phyloP scores from a whole-genome alignment of 75 land plant genomes.

The Pinus albicaulis region DNA sequence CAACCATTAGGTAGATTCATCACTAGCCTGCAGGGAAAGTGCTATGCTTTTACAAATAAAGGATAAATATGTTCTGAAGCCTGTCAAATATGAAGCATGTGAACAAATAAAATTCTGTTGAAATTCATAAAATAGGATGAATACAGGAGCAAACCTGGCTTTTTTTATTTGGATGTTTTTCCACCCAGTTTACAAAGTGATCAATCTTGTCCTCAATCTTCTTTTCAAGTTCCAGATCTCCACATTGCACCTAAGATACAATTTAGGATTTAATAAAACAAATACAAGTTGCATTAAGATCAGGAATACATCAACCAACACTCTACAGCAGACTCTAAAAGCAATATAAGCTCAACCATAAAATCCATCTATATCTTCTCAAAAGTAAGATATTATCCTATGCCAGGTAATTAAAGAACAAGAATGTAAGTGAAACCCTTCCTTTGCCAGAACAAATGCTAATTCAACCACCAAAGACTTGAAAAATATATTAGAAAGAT shows the following conservation, averaged over 20 bases:
- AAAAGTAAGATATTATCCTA: not conserved
- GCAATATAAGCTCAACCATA: not conserved
- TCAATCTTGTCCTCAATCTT: slow-evolving; percentile 95
- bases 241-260: slow-evolving; percentile 83
- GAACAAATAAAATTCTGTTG: not conserved
- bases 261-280: not conserved
- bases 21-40: no score
- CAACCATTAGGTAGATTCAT: no score
- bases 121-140: not conserved
- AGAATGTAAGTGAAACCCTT: no score
- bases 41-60: no score
- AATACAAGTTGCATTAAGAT: slow-evolving; percentile 4
- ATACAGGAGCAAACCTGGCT: slow-evolving; percentile 51
- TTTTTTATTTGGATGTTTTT: slow-evolving; percentile 96
- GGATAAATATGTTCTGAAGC: not conserved
- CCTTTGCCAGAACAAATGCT: no score
- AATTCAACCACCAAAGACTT: no score
- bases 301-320: not conserved
- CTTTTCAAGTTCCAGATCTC: slow-evolving; percentile 75
- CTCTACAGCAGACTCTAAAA: not conserved
- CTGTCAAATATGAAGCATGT: not conserved
- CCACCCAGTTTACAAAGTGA: slow-evolving; percentile 79
- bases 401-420: no score
- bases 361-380: not conserved
- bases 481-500: no score